These are phyloP conservation scores for Zymoseptoria brevis DNA, from an alignment of 2,329 filamentous ascomycete species.

Conservation along the genomic window DNA sequence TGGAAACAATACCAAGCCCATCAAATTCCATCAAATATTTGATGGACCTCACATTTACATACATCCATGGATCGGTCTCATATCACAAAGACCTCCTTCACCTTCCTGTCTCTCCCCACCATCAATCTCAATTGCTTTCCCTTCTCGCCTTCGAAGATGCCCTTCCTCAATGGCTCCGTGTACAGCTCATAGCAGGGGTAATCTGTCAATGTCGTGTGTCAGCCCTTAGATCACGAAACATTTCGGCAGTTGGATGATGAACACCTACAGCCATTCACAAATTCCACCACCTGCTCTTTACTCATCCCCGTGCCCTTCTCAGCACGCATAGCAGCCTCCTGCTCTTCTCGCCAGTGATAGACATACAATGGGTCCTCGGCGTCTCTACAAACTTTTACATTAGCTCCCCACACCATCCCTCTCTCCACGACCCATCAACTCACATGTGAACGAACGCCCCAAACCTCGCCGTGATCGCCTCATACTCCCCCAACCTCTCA, in stretches of 20 bases:
- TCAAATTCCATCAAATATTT: not conserved
- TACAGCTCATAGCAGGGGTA: conserved; percentile 53
- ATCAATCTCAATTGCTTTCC: conserved; percentile 45
- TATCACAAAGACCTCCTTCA: conserved; percentile 25
- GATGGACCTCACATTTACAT: not conserved
- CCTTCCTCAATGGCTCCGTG: conserved; percentile 41
- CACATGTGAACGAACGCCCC: conserved; percentile 59
- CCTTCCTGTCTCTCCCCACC: conserved; percentile 40
- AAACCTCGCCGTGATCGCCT: conserved; percentile 51
- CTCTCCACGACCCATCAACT: conserved; percentile 18
- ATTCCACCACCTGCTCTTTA: conserved; percentile 66
- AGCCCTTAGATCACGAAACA: not conserved
- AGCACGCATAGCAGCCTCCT: conserved; percentile 63
- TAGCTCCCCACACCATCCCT: not conserved
- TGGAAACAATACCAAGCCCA: not conserved
- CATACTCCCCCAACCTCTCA: conserved; percentile 49
- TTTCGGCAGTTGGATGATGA: not conserved
- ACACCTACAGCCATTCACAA: conserved; percentile 58
- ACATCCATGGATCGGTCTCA: not conserved
- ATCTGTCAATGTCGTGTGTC: conserved; percentile 15
- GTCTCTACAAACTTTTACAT: conserved; percentile 44
- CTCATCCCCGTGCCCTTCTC: conserved; percentile 70
- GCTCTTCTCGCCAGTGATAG: conserved; percentile 75
- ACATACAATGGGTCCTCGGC: conserved; percentile 67
- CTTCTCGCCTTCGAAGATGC: conserved; percentile 37